A percentile compares a stretch with the other conserved stretches of the same genome.
Evolutionary conservation across 2,329 filamentous ascomycete genomes (phyloP).

Genomic region (Aspergillus sp.): DNA sequence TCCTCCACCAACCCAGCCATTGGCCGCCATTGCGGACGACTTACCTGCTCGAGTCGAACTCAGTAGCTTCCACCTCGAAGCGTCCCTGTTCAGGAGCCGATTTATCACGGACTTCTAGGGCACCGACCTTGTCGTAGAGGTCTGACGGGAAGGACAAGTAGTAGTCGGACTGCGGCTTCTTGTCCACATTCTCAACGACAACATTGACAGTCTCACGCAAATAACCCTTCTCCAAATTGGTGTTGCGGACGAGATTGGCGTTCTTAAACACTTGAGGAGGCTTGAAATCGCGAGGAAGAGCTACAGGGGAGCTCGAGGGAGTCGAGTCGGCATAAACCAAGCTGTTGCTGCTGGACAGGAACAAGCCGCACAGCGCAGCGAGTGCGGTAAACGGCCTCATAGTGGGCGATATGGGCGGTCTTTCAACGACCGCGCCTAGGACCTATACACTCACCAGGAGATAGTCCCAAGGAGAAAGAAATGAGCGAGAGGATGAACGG

Average conservation of each 20-base stretch:
- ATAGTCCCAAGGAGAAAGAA: constrained; percentile 16
- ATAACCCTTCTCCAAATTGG: constrained; percentile 92
- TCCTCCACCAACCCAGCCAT: constrained; percentile 20
- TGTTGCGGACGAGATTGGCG: constrained; percentile 81
- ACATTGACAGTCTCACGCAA: constrained; percentile 89
- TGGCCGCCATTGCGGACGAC: constrained; percentile 56
- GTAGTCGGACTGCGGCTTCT: constrained; percentile 81
- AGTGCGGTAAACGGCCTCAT: constrained; percentile 45
- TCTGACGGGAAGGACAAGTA: constrained; percentile 81
- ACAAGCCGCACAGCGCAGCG: constrained; percentile 38
- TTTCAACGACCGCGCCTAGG: constrained; percentile 29
- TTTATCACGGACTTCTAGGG: constrained; percentile 89
- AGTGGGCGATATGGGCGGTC: constrained; percentile 30
- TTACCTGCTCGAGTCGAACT: constrained; percentile 57
- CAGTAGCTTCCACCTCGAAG: constrained; percentile 70
- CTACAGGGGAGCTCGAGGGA: constrained; percentile 32
- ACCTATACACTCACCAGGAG: constrained; percentile 23
- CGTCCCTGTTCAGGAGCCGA: constrained; percentile 69
- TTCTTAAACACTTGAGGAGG: constrained; percentile 94
- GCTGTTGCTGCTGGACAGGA: constrained; percentile 36
- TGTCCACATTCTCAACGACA: constrained; percentile 84
- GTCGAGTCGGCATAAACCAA: constrained; percentile 37
- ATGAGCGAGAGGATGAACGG: constrained; percentile 10
- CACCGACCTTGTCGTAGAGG: constrained; percentile 75
- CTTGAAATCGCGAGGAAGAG: constrained; percentile 61